phyloP scores from a whole-genome alignment of 805 yeast genomes.

The Metschnikowia peoriensis region DNA sequence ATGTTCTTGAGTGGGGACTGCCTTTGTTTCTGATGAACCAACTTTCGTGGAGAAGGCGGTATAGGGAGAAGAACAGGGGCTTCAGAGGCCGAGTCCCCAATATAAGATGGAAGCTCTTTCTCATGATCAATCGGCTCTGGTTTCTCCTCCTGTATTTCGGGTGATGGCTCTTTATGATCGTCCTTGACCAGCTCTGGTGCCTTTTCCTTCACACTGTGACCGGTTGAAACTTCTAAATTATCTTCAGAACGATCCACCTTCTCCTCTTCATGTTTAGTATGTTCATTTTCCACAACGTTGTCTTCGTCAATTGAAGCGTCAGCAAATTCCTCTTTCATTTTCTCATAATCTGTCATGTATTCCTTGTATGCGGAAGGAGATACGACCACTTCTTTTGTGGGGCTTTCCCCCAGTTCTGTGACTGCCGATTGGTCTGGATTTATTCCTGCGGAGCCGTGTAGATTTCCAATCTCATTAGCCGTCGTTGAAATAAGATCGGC shows the following conservation, averaged over 20 bases:
- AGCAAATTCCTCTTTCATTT: constrained; percentile 12
- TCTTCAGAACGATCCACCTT: no score
- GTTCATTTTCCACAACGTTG: not conserved
- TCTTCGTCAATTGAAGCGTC: not conserved
- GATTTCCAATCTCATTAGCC: no score
- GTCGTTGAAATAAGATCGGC: no score
- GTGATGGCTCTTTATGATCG: not conserved
- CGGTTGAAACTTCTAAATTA: no score
- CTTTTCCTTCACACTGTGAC: no score
- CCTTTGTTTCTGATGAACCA: not conserved
- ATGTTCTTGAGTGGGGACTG: no score
- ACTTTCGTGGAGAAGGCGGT: not conserved
- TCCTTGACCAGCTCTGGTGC: no score
- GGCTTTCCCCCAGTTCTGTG: constrained; percentile 3
- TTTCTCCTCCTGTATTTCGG: no score
- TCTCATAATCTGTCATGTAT: constrained; percentile 13
- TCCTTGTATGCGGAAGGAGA: constrained; percentile 18
- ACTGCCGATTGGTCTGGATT: not conserved
- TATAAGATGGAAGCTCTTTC: not conserved
- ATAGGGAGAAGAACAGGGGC: not conserved
- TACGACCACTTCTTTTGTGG: constrained; percentile 3
- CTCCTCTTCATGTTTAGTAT: not conserved
- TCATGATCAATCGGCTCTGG: not conserved
- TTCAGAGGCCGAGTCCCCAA: constrained; percentile 5
- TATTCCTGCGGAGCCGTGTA: not conserved